Evolutionary conservation across 2,329 filamentous ascomycete species (phyloP).

Genomic region (Hyphodiscus sp.): DNA sequence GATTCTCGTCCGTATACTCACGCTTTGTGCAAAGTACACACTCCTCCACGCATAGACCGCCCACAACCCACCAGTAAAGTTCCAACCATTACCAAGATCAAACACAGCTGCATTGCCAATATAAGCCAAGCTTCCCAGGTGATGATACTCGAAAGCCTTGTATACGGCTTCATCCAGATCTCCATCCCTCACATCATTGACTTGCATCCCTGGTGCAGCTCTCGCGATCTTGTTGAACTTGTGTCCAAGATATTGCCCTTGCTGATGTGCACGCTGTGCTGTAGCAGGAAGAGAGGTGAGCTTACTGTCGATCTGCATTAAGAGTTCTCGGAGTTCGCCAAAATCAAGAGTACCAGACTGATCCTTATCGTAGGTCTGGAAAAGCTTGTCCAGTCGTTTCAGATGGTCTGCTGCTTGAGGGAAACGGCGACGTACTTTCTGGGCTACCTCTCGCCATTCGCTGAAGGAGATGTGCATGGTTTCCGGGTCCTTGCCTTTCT

Average conservation of each 20-base stretch:
- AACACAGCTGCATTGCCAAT: slow-evolving; percentile 96
- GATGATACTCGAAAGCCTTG: slow-evolving; percentile 89
- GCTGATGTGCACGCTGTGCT: slow-evolving; percentile 92
- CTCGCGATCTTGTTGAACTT: slow-evolving; percentile 92
- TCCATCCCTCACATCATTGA: slow-evolving; percentile 80
- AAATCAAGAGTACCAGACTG: slow-evolving; percentile 91
- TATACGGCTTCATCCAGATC: slow-evolving; percentile 90
- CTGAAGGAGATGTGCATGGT: slow-evolving; percentile 78
- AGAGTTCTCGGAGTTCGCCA: slow-evolving; percentile 79
- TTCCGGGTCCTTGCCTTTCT: slow-evolving; percentile 83
- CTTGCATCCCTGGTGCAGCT: slow-evolving; percentile 63
- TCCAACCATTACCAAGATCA: slow-evolving; percentile 74
- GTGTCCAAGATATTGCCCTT: slow-evolving; percentile 83
- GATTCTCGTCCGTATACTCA: slow-evolving; percentile 82
- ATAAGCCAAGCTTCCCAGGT: slow-evolving; percentile 88
- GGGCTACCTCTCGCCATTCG: slow-evolving; percentile 83
- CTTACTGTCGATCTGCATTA: slow-evolving; percentile 89
- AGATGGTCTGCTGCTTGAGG: slow-evolving; percentile 86
- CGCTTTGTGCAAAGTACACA: slow-evolving; percentile 95
- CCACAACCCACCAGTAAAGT: slow-evolving; percentile 73
- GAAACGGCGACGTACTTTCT: slow-evolving; percentile 79
- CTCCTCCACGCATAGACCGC: slow-evolving; percentile 95
- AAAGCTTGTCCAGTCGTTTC: slow-evolving; percentile 82
- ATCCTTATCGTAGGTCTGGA: slow-evolving; percentile 87
- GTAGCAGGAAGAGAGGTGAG: slow-evolving; percentile 92